Conservation (phyloP, 2,329 filamentous ascomycete genomes). For the Cytospora piceicola region DNA sequence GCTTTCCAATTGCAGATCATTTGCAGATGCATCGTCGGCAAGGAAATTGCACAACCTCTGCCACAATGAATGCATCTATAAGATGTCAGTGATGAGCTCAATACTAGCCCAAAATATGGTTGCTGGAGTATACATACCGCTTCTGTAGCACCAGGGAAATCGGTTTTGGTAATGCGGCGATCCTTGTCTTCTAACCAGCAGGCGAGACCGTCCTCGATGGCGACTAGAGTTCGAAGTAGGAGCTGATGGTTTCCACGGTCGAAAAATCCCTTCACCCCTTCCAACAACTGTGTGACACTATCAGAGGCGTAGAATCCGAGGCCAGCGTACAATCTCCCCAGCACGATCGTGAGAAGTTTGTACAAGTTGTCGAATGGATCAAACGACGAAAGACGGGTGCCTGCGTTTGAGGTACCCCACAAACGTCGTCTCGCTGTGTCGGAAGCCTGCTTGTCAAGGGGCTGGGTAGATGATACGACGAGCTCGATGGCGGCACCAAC, state of each 20-base stretch:
- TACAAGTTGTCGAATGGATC: constrained; percentile 72
- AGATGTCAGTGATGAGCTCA: constrained; percentile 35
- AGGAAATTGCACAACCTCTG: constrained; percentile 50
- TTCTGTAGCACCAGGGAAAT: constrained; percentile 45
- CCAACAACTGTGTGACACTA: constrained; percentile 51
- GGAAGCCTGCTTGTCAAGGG: constrained; percentile 64
- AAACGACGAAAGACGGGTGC: constrained; percentile 47
- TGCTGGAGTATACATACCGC: constrained; percentile 46
- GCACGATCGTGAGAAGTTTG: constrained; percentile 55
- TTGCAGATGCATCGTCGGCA: constrained; percentile 41
- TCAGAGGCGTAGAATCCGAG: constrained; percentile 40
- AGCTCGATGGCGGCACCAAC: constrained; percentile 48
- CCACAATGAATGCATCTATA: constrained; percentile 56
- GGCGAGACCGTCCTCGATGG: constrained; percentile 64
- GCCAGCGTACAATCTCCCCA: constrained; percentile 58
- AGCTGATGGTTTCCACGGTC: constrained; percentile 53
- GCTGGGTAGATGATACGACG: constrained; percentile 54
- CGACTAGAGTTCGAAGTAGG: constrained; percentile 58
- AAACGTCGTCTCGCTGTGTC: constrained; percentile 68
- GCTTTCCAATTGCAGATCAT: constrained; percentile 51
- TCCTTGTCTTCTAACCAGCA: constrained; percentile 66
- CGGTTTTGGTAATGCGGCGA: constrained; percentile 46
- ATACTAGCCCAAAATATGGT: constrained; percentile 18
- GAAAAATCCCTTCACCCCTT: constrained; percentile 58
- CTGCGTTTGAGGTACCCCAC: constrained; percentile 60